Conservation (phyloP, 768 basidiomycete species). For the Mycena chlorophos region DNA sequence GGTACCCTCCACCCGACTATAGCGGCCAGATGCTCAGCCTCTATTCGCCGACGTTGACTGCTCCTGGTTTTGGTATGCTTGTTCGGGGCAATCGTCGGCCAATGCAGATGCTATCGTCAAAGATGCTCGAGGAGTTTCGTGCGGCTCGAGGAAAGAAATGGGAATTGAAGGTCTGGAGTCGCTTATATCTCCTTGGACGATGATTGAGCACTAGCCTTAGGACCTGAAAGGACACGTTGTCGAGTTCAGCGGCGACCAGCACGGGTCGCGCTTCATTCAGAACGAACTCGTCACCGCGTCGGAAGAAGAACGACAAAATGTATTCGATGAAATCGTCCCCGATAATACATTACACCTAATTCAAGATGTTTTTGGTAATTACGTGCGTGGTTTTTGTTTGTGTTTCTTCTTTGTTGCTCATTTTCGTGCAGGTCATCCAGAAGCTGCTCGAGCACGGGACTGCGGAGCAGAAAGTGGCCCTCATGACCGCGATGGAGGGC, state of each 20-base stretch:
- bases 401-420: conserved; percentile 3
- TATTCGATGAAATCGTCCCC: conserved; percentile 89
- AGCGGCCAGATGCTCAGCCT: conserved; percentile 46
- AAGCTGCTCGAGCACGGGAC: conserved; percentile 90
- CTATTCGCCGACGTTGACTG: conserved; percentile 43
- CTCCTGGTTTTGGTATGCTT: conserved; percentile 38
- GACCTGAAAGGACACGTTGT: conserved; percentile 83
- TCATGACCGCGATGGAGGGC: conserved; percentile 75
- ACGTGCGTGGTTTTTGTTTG: conserved; percentile 50
- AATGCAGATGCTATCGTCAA: conserved; percentile 20
- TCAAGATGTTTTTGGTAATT: conserved; percentile 95
- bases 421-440: conserved; percentile 72
- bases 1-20: conserved; percentile 53
- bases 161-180: conserved; percentile 82
- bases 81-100: conserved; percentile 48
- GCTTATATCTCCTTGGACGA: conserved; percentile 11
- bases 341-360: conserved; percentile 72
- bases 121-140: conserved; percentile 81
- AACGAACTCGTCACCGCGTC: conserved; percentile 76
- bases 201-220: conserved; percentile 40
- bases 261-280: conserved; percentile 98
- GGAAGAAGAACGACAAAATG: conserved; percentile 72
- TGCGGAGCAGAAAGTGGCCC: conserved; percentile 64
- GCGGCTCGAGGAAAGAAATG: conserved; percentile 61
- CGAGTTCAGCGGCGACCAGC: conserved; percentile 93